Percentiles rank a stretch among this genome's conserved stretches.
These are phyloP conservation scores for Backusella morwellensis DNA, from an alignment of 192 early-diverging fungal genomes.

Conservation along the genomic window DNA sequence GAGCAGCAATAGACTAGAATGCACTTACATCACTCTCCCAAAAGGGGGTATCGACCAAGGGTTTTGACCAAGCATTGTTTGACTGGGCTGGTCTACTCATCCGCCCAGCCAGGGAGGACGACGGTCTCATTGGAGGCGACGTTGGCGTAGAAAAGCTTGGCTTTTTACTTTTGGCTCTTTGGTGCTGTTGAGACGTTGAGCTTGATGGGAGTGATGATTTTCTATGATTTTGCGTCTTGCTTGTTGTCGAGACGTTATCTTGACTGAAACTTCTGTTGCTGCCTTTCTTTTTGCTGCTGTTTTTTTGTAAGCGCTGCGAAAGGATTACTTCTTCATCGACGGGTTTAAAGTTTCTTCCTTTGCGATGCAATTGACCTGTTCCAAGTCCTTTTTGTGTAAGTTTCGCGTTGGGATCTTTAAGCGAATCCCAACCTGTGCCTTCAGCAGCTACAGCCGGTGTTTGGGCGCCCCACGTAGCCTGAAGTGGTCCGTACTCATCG, in stretches of 20 bases:
- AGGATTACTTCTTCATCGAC: slow-evolving; percentile 32
- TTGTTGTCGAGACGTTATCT: neutral
- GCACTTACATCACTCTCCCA: slow-evolving; percentile 6
- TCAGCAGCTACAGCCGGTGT: neutral
- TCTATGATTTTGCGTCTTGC: neutral
- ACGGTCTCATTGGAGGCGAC: neutral
- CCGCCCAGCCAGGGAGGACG: neutral
- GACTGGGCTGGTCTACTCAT: neutral
- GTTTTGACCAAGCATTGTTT: neutral
- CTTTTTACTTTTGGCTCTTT: neutral
- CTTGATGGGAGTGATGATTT: neutral
- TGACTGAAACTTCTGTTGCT: neutral
- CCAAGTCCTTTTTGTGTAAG: slow-evolving; percentile 21
- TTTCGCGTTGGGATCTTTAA: slow-evolving; percentile 29
- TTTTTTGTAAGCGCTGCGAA: slow-evolving; percentile 22
- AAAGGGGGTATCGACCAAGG: neutral
- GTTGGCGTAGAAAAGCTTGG: neutral
- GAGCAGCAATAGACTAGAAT: neutral
- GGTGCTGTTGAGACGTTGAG: neutral
- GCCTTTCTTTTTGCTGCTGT: neutral
- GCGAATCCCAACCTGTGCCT: slow-evolving; percentile 10
- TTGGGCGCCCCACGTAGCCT: slow-evolving; percentile 8
- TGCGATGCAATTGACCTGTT: slow-evolving; percentile 29
- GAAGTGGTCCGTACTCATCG: slow-evolving; percentile 12
- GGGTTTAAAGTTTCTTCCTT: slow-evolving; percentile 35